Evolutionary conservation across 2,329 filamentous ascomycete genomes (phyloP), one percentile per base, ranked within the genome.

Genomic region (Aquanectria penicillioides): DNA sequence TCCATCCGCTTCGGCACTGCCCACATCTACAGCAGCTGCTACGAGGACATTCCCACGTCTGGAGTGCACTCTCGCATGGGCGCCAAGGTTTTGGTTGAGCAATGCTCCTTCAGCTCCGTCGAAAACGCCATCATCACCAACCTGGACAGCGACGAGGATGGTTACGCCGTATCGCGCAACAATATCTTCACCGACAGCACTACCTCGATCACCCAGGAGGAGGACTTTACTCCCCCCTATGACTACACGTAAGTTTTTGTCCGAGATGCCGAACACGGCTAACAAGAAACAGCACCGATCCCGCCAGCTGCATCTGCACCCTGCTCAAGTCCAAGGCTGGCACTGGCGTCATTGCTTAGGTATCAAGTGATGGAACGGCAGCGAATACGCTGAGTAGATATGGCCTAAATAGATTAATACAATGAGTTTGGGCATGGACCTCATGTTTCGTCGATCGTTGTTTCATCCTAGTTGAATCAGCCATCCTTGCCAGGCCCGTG

Each of bases 1-100:
- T 71, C 66, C 10, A 72, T 86, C 70, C 82, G 85, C 61, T 87
- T 87, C 72, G 85, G 85, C n/a, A 85, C 81, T 13, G 84, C 79
- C 3, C 85, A 88, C 69, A 71, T 88, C 66, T 85, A 69, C 61
- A 87, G 85, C 78, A 80, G 76, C 69, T 83, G 80, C 71, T 83
- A 80, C 71, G 72, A 77, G 64, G 68, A 78, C 51, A 74, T 80
- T 13, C 71, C 72, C 2, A 74, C 71, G 4, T 78, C 80, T 37
- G 83, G 80, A 20, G 80, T 86, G 75, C 85, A 86, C 75, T 80
- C 83, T 26, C 81, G 82, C 40, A 74, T 79, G 61, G 78, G 78
- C 7, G 82, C 84, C 2, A 78, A 86, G 61, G 73, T 86, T 2
- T 78, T 85, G 10, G 76, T 85, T 6, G 81, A 86, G 73, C 80